phyloP scores from a whole-genome alignment of 805 yeast species.

The Lipomyces chichibuensis region DNA sequence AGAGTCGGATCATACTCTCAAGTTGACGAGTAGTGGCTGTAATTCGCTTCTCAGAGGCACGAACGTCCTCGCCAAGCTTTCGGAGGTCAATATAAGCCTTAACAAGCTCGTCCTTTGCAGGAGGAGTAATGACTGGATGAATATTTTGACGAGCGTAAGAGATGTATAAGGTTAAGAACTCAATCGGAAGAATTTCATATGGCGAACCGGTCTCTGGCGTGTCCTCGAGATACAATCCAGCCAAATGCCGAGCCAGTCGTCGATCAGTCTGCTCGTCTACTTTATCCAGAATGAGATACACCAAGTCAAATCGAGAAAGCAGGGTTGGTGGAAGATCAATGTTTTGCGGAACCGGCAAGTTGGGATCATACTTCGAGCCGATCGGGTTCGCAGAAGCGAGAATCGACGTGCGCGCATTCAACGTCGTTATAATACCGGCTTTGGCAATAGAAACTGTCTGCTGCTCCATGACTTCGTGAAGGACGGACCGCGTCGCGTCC shows the following conservation, averaged over 20 bases:
- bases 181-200: conserved; percentile 77
- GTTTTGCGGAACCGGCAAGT: conserved; percentile 89
- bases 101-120: conserved; percentile 83
- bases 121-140: conserved; percentile 77
- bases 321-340: conserved; percentile 97
- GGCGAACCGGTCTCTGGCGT: conserved; percentile 69
- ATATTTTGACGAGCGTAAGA: conserved; percentile 89
- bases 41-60: conserved; percentile 83
- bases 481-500: conserved; percentile 88
- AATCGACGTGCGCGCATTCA: conserved; percentile 94
- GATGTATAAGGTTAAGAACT: conserved; percentile 82
- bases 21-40: conserved; percentile 98
- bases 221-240: conserved; percentile 90
- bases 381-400: conserved; percentile 97
- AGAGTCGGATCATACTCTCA: conserved; percentile 89
- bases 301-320: conserved; percentile 91
- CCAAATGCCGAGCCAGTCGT: conserved; percentile 84
- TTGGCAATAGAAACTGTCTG: conserved; percentile 98
- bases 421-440: conserved; percentile 96
- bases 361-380: conserved; percentile 93
- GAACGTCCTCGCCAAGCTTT: conserved; percentile 85
- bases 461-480: conserved; percentile 99
- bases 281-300: conserved; percentile 86
- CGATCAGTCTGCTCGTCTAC: conserved; percentile 86
- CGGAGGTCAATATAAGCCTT: conserved; percentile 91